phyloP scores from a whole-genome alignment of 495 filamentous ascomycete genomes.

The Penicillium diatomitis region DNA sequence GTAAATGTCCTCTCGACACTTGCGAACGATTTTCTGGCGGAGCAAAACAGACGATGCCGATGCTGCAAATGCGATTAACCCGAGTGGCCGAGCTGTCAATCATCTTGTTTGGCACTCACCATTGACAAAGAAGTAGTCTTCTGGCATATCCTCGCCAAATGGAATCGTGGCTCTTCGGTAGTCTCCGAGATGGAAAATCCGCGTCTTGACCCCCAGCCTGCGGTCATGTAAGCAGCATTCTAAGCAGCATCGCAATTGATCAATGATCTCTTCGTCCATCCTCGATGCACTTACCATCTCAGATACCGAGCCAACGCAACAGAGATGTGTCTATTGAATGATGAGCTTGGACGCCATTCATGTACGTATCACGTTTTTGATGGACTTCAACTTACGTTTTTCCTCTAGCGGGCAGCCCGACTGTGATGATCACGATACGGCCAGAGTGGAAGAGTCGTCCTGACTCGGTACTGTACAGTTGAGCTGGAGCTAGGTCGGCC shows the following conservation, averaged over 20 bases:
- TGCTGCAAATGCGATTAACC: slow-evolving; percentile 33
- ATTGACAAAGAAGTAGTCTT: slow-evolving; percentile 97
- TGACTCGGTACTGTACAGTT: slow-evolving; percentile 96
- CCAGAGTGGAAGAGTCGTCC: slow-evolving; percentile 95
- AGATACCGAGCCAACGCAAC: slow-evolving; percentile 93
- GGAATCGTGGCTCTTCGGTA: slow-evolving; percentile 90
- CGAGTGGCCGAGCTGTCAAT: background rate
- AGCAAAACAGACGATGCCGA: slow-evolving; percentile 79
- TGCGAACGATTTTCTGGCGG: slow-evolving; percentile 93
- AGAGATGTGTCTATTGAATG: slow-evolving; percentile 65
- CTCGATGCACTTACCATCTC: slow-evolving; percentile 57
- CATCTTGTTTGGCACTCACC: slow-evolving; percentile 30
- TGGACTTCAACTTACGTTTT: slow-evolving; percentile 66
- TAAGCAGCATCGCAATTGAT: too few relatives aligned
- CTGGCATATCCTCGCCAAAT: slow-evolving; percentile 75
- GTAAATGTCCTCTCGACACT: slow-evolving; percentile 95
- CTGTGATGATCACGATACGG: slow-evolving; percentile 92
- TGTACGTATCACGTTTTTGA: background rate
- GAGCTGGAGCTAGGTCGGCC: slow-evolving; percentile 82
- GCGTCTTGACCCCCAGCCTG: slow-evolving; percentile 95
- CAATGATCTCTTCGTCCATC: background rate
- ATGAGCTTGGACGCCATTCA: background rate
- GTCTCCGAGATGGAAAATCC: slow-evolving; percentile 94
- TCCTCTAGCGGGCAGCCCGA: slow-evolving; percentile 89
- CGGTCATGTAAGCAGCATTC: background rate